Conservation (phyloP, 371 early-diverging fungal species). For the Mucor plumbeus region DNA sequence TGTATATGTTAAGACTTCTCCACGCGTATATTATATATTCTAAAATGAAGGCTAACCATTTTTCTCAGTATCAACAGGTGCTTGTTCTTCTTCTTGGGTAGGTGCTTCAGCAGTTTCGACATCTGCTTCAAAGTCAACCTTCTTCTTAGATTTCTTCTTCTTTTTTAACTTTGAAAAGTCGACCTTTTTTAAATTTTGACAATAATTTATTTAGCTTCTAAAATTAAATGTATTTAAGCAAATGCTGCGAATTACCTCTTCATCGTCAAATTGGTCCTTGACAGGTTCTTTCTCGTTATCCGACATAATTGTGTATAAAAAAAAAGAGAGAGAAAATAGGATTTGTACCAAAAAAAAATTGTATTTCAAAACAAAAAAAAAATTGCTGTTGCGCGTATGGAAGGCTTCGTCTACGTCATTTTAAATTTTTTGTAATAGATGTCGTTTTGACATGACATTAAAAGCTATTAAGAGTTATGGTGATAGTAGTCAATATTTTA, state of each 20-base stretch:
- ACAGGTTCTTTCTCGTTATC: slow-evolving; percentile 57
- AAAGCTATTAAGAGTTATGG: neutral
- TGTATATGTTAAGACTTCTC: neutral
- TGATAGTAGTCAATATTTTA: neutral
- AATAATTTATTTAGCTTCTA: no score
- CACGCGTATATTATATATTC: neutral
- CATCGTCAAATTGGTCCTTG: slow-evolving; percentile 50
- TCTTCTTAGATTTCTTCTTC: slow-evolving; percentile 64
- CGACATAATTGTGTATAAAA: slow-evolving; percentile 35
- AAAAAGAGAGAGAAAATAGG: neutral
- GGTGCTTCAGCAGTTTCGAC: slow-evolving; percentile 29
- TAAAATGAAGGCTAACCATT: slow-evolving; percentile 21
- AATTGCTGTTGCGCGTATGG: neutral
- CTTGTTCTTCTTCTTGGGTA: slow-evolving; percentile 25
- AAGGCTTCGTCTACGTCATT: neutral
- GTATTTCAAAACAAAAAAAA: slow-evolving; percentile 7
- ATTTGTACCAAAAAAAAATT: neutral
- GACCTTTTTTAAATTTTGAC: slow-evolving; percentile 26
- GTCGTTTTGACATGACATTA: neutral
- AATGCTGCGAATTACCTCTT: slow-evolving; percentile 34
- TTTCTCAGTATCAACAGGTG: slow-evolving; percentile 20
- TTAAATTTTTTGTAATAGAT: neutral
- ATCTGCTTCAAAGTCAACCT: slow-evolving; percentile 55
- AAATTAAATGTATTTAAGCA: no score
- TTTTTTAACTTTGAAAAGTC: slow-evolving; percentile 61